Evolutionary conservation across 108 stramenopile genomes (phyloP), one percentile per base, ranked within the genome.

Genomic region (Conticribra weissflogii): DNA sequence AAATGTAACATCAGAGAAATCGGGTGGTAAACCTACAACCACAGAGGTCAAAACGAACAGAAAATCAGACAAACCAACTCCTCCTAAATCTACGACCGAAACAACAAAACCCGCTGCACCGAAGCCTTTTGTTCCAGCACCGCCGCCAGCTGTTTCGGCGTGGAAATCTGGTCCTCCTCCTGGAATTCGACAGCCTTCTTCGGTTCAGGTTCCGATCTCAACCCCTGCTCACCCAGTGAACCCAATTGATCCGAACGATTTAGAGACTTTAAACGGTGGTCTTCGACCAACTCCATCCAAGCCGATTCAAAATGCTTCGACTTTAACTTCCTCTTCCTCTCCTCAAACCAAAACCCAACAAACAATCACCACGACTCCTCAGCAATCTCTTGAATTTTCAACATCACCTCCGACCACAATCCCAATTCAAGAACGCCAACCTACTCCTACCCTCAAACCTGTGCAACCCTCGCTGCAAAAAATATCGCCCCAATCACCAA

Each of bases 141-240:
- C 73, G 44, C 58, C 73, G 29, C 73, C 73, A 5, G 65, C 64
- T 28, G 59, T 74, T 19, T 59, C 73, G 14, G 73, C 73, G 15
- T 74, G 73, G 73, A 74, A 45, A 30, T 59, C 55, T 34, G 73
- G 64, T 18, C 64, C 64, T 19, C 73, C 73, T 17, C 17, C 57
- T 32, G 49, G 63, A 27, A 64, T 74, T 17, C 63, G 56, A 47
- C 53, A 72, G 29, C 33, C 51, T 29, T 51, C 51, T 7, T 17
- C 47, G 28, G 7, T 8, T n/a, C 29, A 36, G 33, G 2, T 44
- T 72, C 52, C 22, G 32, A 28, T 46, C n/a, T n/a, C n/a, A 66
- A 66, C 44, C 19, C 45, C 66, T 49, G 68, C 58, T 16, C 30
- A 41, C 36, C 36, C 36, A 41, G 5, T 41, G 36, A 9, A 5